Evolutionary conservation across 176 grass and related monocot species (phyloP), one percentile per base, ranked within the genome.

Genomic region (Rhynchospora breviuscula): DNA sequence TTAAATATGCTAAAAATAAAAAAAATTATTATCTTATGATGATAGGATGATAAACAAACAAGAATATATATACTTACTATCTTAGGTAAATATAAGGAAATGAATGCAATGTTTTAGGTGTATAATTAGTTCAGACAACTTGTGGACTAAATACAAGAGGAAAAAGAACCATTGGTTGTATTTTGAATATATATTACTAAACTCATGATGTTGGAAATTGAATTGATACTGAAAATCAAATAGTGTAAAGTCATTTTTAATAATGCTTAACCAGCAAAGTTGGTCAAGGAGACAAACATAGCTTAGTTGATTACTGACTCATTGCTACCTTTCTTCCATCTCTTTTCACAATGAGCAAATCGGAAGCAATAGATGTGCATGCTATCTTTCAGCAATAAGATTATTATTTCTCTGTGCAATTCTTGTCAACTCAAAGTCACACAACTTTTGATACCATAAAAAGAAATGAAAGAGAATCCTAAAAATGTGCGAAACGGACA

Each of bases 391-490:
- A 69, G 25, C 21, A 69, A 29, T 29, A 29, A 22, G 12, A 70
- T 10, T 11, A 52, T 52, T 52, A 1, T 35, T 40, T 40, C 35
- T 82, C 21, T 81, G 59, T 43, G 62, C 44, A 59, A 65, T 64
- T 66, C 45, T 48, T 88, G 82, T 85, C 80, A 82, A 67, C 80
- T 89, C 88, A 45, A 85, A 88, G 85, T 85, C 60, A 79, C 66
- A 71, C 67, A 14, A 72, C 84, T 67, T 85, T 79, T 68, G 74
- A 72, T 87, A 79, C 85, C 86, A 92, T 83, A 85, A 90, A 94
- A 92, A 94, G 92, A 84, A 92, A 88, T 26, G 81, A 86, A 87
- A 92, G 85, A 92, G 64, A 72, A 80, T 43, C 84, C 85, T 83
- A 45, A 84, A 85, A 91, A 74, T 75, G 52, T 54, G 70, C 9